Conservation (phyloP, 352 stramenopile species). For the Phytophthora brassicae region DNA sequence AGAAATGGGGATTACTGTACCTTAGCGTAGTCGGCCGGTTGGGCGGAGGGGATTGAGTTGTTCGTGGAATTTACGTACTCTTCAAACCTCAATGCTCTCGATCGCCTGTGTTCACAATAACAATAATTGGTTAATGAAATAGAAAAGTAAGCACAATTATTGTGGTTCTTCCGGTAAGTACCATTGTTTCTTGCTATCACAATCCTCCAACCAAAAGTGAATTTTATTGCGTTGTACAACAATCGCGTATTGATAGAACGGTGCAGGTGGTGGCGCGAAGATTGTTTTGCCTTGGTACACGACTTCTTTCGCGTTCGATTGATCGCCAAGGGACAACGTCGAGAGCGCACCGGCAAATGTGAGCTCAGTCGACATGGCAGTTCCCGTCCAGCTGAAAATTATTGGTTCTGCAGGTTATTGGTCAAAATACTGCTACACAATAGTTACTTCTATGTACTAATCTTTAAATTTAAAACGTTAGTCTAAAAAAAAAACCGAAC, state of each 20-base stretch:
- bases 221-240: background rate
- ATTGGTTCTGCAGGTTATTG: no score
- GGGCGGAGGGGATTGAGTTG: conserved; percentile 1
- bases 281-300: conserved; percentile 4
- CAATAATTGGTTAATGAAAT: background rate
- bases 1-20: no score
- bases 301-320: background rate
- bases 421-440: no score
- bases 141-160: no score
- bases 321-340: background rate
- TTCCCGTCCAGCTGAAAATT: background rate
- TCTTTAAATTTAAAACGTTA: no score
- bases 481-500: no score
- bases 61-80: background rate
- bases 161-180: no score
- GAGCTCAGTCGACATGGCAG: background rate
- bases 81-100: background rate
- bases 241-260: conserved; percentile 4
- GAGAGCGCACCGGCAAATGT: background rate
- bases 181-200: conserved; percentile 8
- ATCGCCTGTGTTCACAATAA: background rate
- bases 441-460: no score
- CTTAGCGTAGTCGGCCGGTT: background rate
- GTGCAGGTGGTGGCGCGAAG: background rate
- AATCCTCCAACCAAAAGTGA: conserved; percentile 3